Evolutionary conservation across 176 grass and related monocot species (phyloP), one percentile per base, ranked within the genome.

Genomic region (Lolium multiflorum): DNA sequence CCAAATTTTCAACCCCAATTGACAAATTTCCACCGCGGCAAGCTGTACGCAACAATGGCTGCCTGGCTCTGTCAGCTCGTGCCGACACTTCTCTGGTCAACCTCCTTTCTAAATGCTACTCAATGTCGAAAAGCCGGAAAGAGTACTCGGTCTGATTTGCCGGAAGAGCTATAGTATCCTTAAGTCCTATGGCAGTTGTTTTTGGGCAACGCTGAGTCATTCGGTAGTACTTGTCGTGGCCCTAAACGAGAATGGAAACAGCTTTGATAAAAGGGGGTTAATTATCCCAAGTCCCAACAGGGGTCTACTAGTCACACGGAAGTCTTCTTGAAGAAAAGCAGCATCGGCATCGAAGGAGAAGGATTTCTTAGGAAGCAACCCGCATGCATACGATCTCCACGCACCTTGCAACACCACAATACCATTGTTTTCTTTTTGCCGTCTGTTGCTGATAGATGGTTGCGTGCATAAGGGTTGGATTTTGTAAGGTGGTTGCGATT

Each of bases 311-410:
- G 18, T 47, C 78, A 37, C 20, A 57, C 55, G 2, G 17, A 20
- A n/a, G n/a, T 17, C 0, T 7, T 57, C 55, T 17, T 3, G 55
- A 57, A 20, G 55, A 20, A 57, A 57, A 18, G 1, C 14, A 56
- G 7, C 3, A 71, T 83, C 74, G 20, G 46, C 57, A 7, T 83
- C 80, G 25, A 37, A 17, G 47, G 73, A 85, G 54, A 89, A 83
- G 31, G 78, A 80, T 75, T 80, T 83, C 57, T 68, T 58, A 74
- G 37, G 47, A 83, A 74, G 84, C 47, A 87, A 90, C 74, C 28
- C 57, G 80, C 83, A 77, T 71, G 80, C 74, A 76, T 63, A 63
- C 21, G 54, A 14, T 83, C 41, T 57, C 14, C 72, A 59, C 70
- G 62, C 71, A 78, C 56, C 79, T 56, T 76, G 10, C 83, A 9